These are phyloP conservation scores for Tuctoria greenei DNA, from an alignment of 176 grass and related monocot genomes.

Conservation along the genomic window DNA sequence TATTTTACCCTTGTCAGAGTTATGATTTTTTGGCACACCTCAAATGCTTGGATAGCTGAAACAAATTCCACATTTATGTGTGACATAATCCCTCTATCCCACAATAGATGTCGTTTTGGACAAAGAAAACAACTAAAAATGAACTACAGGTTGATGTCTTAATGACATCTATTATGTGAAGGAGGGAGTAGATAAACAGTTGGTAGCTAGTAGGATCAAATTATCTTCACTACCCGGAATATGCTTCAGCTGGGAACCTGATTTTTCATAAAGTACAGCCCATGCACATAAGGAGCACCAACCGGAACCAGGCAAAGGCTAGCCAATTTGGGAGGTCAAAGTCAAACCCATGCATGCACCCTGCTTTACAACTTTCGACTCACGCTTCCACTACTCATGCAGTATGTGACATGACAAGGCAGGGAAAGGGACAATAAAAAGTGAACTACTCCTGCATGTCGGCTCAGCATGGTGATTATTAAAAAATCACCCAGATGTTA, in stretches of 20 bases:
- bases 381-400: conserved; percentile 38
- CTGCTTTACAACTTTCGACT: conserved; percentile 39
- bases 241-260: background rate
- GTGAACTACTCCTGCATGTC: background rate
- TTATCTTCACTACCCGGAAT: background rate
- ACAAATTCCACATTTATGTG: background rate
- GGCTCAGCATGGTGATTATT: conserved; percentile 7
- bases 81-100: no score
- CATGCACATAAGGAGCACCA: background rate
- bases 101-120: no score
- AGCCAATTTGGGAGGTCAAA: conserved; percentile 37
- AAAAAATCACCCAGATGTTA: background rate
- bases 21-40: background rate
- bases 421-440: conserved; percentile 25
- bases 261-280: conserved; percentile 14
- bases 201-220: background rate
- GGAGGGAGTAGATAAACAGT: background rate
- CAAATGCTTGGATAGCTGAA: background rate
- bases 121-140: no score
- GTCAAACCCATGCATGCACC: conserved; percentile 15
- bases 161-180: no score
- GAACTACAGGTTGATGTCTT: no score
- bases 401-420: conserved; percentile 25
- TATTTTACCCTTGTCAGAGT: background rate
- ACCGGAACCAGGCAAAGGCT: background rate